phyloP scores from a whole-genome alignment of 331 rosid genomes.

The Rosa hybrid region DNA sequence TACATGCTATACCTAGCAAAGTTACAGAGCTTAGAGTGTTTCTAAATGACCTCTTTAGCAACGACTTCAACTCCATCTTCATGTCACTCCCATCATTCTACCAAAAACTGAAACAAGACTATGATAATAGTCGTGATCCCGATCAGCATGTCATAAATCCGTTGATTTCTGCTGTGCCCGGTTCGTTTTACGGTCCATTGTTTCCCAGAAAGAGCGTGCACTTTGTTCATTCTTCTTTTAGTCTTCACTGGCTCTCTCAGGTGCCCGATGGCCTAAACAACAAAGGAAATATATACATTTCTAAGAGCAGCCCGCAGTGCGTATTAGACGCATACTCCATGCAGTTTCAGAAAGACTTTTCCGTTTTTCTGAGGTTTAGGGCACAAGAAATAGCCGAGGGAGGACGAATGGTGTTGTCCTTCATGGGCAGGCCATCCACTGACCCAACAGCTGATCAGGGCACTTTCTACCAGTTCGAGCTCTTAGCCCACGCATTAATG shows the following conservation, averaged over 20 bases:
- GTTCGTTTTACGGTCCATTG: conserved; percentile 65
- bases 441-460: conserved; percentile 47
- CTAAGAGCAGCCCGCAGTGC: not conserved
- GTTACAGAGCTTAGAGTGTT: conserved; percentile 48
- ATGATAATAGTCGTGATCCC: not conserved
- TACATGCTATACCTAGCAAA: conserved; percentile 21
- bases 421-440: conserved; percentile 50
- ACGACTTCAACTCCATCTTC: conserved; percentile 78
- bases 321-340: not conserved
- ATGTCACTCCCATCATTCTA: conserved; percentile 62
- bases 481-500: conserved; percentile 59
- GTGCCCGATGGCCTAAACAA: conserved; percentile 45
- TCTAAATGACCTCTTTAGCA: conserved; percentile 67
- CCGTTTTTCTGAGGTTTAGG: conserved; percentile 43
- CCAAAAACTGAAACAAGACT: conserved; percentile 20
- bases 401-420: conserved; percentile 66
- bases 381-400: conserved; percentile 47
- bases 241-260: conserved; percentile 89
- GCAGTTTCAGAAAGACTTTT: conserved; percentile 60
- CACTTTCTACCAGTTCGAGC: conserved; percentile 60
- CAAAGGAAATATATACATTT: not conserved
- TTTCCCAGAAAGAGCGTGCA: conserved; percentile 54
- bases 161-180: conserved; percentile 57
- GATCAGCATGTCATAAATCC: not conserved
- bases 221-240: conserved; percentile 82